phyloP scores from a whole-genome alignment of 2,329 filamentous ascomycete genomes.

The Lachnellula subtilissima region DNA sequence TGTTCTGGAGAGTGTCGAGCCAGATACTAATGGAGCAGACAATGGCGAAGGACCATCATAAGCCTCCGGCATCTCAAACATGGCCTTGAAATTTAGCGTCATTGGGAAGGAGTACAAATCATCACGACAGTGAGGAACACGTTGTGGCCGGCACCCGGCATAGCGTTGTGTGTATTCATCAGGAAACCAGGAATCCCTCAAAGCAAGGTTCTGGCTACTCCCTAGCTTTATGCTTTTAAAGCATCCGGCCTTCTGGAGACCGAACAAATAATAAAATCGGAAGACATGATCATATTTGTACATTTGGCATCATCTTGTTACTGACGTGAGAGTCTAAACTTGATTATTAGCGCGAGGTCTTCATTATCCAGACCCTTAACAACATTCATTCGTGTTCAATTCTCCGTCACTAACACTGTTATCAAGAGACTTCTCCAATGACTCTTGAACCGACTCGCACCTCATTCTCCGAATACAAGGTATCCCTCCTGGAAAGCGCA shows the following conservation, averaged over 20 bases:
- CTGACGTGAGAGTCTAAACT: too few relatives aligned
- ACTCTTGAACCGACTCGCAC: background rate
- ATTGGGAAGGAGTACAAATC: conserved; percentile 10
- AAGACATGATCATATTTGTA: background rate
- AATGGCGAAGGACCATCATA: conserved; percentile 23
- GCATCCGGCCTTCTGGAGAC: too few relatives aligned
- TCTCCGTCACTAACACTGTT: background rate
- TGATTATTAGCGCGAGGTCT: background rate
- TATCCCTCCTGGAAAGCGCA: conserved; percentile 22
- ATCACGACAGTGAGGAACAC: background rate
- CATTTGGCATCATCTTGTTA: background rate
- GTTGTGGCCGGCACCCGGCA: background rate
- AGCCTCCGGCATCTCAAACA: conserved; percentile 3
- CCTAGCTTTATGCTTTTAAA: too few relatives aligned
- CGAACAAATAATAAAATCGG: background rate
- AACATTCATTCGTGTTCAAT: conserved; percentile 2
- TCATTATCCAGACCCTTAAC: background rate
- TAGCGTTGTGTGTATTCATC: background rate
- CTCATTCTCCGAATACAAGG: background rate
- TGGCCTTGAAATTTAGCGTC: conserved; percentile 22
- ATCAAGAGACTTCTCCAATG: background rate
- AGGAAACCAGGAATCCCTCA: background rate
- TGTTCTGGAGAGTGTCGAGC: conserved; percentile 10
- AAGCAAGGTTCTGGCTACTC: background rate
- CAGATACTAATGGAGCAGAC: conserved; percentile 12